Conservation (phyloP, 2,329 filamentous ascomycete species). For the Scorias spongiosa region DNA sequence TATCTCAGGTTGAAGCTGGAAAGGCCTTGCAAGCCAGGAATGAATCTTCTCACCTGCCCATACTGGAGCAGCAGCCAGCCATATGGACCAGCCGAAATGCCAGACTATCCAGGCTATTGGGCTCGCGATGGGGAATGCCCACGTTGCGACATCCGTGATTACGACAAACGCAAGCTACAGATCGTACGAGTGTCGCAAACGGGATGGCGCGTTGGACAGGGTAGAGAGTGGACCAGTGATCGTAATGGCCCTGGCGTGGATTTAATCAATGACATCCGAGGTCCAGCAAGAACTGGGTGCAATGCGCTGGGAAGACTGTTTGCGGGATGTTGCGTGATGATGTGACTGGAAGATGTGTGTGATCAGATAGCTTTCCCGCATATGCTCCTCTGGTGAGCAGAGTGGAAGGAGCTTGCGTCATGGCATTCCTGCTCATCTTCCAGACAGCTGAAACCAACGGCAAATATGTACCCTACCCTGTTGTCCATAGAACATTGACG, state of each 20-base stretch:
- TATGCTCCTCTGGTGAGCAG: too few relatives aligned
- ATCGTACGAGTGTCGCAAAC: background rate
- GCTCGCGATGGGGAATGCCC: slow-evolving; percentile 12
- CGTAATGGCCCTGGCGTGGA: background rate
- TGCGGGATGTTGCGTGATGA: too few relatives aligned
- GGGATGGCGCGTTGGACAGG: background rate
- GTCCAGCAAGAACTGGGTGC: background rate
- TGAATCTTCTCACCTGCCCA: slow-evolving; percentile 27
- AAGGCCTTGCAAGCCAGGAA: slow-evolving; percentile 26
- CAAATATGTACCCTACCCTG: too few relatives aligned
- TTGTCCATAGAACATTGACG: too few relatives aligned
- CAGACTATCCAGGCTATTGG: slow-evolving; percentile 7
- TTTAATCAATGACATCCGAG: background rate
- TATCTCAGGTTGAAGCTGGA: slow-evolving; percentile 25
- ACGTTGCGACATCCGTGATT: slow-evolving; percentile 13
- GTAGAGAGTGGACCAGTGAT: background rate
- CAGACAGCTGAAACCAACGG: too few relatives aligned
- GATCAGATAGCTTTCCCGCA: too few relatives aligned
- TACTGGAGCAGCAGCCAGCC: slow-evolving; percentile 16
- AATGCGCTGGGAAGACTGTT: too few relatives aligned
- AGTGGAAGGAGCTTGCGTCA: too few relatives aligned
- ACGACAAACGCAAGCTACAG: slow-evolving; percentile 10
- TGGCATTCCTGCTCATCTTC: too few relatives aligned
- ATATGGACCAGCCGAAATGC: slow-evolving; percentile 11
- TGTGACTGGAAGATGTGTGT: too few relatives aligned